Evolutionary conservation across 805 yeast species (phyloP).

Genomic region (Starmerella apicola): DNA sequence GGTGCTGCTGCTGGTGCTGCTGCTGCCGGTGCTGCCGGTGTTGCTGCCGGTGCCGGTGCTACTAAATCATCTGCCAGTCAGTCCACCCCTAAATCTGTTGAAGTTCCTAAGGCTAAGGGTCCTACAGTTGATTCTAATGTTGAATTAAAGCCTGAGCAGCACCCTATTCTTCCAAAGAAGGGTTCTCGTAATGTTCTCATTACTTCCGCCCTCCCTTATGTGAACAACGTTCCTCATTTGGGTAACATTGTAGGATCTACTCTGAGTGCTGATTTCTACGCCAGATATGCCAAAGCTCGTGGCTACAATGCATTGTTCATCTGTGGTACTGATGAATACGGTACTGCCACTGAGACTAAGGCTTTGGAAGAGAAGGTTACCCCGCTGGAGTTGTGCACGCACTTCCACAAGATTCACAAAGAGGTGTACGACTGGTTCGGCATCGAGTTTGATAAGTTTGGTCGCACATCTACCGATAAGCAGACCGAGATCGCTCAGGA

Average conservation of each 20-base stretch:
- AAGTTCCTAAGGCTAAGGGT: slow-evolving; percentile 11
- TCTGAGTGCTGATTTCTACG: slow-evolving; percentile 82
- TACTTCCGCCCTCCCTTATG: slow-evolving; percentile 96
- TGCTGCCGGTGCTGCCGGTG: not conserved
- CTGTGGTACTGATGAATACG: slow-evolving; percentile 98
- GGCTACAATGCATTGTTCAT: slow-evolving; percentile 74
- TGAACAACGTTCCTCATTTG: slow-evolving; percentile 94
- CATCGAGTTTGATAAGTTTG: slow-evolving; percentile 86
- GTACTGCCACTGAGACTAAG: slow-evolving; percentile 98
- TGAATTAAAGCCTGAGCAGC: slow-evolving; percentile 3
- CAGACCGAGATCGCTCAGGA: slow-evolving; percentile 96
- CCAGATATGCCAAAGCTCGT: slow-evolving; percentile 81
- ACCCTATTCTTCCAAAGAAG: slow-evolving; percentile 50
- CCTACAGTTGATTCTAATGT: slow-evolving; percentile 12
- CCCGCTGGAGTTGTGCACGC: slow-evolving; percentile 82
- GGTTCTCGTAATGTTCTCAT: slow-evolving; percentile 71
- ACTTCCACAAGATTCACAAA: slow-evolving; percentile 73
- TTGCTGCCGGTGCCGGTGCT: not conserved
- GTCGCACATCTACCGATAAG: slow-evolving; percentile 83
- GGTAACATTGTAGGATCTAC: slow-evolving; percentile 97
- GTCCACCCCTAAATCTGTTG: slow-evolving; percentile 12
- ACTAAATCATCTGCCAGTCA: not conserved
- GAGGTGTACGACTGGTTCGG: slow-evolving; percentile 96
- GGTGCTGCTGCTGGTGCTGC: slow-evolving; percentile 1
- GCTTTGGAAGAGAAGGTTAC: slow-evolving; percentile 87